Base-by-base conservation (phyloP, 495 filamentous ascomycete genomes). In the Aspergillus campestris region DNA sequence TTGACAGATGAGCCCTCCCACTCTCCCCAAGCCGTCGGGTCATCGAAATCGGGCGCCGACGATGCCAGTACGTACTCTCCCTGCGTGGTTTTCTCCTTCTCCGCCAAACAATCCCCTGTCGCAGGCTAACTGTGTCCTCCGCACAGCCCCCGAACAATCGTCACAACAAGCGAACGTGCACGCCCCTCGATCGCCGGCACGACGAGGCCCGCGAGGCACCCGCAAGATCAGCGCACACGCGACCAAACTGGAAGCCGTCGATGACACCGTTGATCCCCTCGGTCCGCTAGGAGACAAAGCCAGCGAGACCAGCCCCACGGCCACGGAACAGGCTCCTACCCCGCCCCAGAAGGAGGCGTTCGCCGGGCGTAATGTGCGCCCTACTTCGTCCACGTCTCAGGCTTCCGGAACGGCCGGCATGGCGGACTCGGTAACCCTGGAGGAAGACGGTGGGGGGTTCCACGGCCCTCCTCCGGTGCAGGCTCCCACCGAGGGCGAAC, bases 191-290 rank as follows among this genome's bases (percentile, higher is more conserved):
- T 61, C 75, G 13, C 63, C 76, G 18, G 66, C 64, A 51, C 67
- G 68, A 55, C 72, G 75, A 55, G 69, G 62, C 30, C 70, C 75
- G 18, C 69, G 80, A 54, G 82, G 78, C 18, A 79, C 76, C 31
- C 83, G 87, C 43, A 86, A 86, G 52, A 74, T 89, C 51, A 86
- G 80, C 59, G 83, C 86, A 33, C 88, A 92, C 59, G 75, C 85
- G 31, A 94, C 87, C 33, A 80, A 80, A 35, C 75, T 96, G 38
- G 84, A 97, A 69, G 87, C 88, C 30, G 82, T 94, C 48, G 88
- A 91, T 56, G 87, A 95, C 59, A 83, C 88, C 35, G 73, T 94
- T 40, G 94, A 92, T 28, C 92, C 92, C n/a, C 75, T 98, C 28
- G 94, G 92, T 32, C 88, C 92, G 42, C 69, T 89, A 3, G 83